phyloP scores from a whole-genome alignment of 2,329 filamentous ascomycete genomes.

The Sphaerulina vaccinii region DNA sequence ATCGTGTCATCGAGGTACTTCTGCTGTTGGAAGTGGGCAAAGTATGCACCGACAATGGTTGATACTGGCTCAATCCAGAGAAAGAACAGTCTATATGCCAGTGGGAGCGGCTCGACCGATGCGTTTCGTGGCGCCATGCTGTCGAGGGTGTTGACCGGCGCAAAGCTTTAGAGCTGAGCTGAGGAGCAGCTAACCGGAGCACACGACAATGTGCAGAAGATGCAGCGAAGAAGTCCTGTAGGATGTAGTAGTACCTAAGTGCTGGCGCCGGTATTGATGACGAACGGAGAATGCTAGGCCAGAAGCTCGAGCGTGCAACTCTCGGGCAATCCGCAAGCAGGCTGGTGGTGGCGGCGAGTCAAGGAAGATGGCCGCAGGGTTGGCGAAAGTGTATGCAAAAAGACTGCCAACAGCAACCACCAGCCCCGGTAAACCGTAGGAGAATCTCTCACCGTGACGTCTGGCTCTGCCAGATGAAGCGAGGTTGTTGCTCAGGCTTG shows the following conservation, averaged over 20 bases:
- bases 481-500: no score
- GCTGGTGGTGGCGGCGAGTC: not conserved
- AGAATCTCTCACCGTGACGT: no score
- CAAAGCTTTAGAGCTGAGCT: not conserved
- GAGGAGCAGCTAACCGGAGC: slow-evolving; percentile 7
- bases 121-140: slow-evolving; percentile 4
- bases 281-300: not conserved
- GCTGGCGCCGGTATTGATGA: not conserved
- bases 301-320: not conserved
- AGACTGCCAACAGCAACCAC: no score
- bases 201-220: not conserved
- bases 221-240: not conserved
- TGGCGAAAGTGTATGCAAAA: not conserved
- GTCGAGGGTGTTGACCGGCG: not conserved
- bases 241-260: not conserved
- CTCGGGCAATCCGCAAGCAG: not conserved
- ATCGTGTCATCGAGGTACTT: slow-evolving; percentile 56
- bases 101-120: slow-evolving; percentile 48
- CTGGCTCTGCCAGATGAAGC: no score
- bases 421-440: no score
- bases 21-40: slow-evolving; percentile 51
- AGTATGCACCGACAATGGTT: slow-evolving; percentile 54
- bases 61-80: slow-evolving; percentile 66
- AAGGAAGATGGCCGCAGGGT: not conserved
- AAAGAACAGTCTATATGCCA: slow-evolving; percentile 70